Conservation (phyloP, 2,329 filamentous ascomycete species). For the Hysterium pulicare region DNA sequence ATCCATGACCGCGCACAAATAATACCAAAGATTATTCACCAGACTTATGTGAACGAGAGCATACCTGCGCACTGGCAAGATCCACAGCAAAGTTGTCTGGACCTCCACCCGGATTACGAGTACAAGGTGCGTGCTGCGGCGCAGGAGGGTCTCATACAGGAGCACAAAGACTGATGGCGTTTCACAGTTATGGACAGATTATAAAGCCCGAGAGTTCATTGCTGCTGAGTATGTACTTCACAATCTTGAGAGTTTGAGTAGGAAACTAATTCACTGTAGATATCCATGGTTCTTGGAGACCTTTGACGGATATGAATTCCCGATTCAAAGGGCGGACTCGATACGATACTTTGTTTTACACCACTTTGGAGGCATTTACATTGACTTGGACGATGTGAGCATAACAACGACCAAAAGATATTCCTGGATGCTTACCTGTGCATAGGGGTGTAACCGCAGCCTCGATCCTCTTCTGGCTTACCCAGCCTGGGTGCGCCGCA, state of each 20-base stretch:
- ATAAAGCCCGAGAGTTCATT: constrained; percentile 67
- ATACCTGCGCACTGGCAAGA: constrained; percentile 65
- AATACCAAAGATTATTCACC: constrained; percentile 75
- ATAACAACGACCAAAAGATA: constrained; percentile 4
- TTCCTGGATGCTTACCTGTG: constrained; percentile 2
- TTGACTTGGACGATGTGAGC: constrained; percentile 70
- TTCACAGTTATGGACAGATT: constrained; percentile 70
- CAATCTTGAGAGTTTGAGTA: not conserved
- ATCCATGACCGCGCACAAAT: constrained; percentile 57
- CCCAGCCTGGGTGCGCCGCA: constrained; percentile 68
- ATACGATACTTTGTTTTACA: constrained; percentile 77
- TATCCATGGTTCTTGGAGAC: constrained; percentile 76
- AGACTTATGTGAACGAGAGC: constrained; percentile 69
- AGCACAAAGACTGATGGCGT: constrained; percentile 20
- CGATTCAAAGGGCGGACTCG: constrained; percentile 73
- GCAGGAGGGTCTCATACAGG: not conserved
- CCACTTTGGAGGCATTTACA: constrained; percentile 76
- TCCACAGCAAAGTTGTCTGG: constrained; percentile 63
- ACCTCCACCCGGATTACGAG: constrained; percentile 68
- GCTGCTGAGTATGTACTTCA: constrained; percentile 50
- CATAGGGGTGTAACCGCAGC: constrained; percentile 63
- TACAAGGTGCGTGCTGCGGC: constrained; percentile 55
- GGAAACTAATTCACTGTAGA: constrained; percentile 19
- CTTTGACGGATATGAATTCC: constrained; percentile 70
- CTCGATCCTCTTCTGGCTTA: constrained; percentile 67